A percentile compares a stretch with the other conserved stretches of the same genome.
Conservation (phyloP, 495 filamentous ascomycete species). For the Penicillium ucsense region DNA sequence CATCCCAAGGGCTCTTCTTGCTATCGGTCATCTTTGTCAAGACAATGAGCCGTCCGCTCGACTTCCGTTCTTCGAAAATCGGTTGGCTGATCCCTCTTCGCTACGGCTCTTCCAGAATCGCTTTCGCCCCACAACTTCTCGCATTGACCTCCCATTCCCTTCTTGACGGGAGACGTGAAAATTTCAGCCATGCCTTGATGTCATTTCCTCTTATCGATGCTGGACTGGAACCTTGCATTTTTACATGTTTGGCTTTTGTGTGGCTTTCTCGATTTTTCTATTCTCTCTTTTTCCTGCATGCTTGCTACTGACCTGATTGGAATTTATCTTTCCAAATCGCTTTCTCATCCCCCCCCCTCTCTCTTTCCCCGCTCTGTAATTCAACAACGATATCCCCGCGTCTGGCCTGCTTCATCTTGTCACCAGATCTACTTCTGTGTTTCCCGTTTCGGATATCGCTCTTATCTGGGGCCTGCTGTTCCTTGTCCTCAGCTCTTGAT, state of each 20-base stretch:
- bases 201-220: slow-evolving; percentile 5
- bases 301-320: no score
- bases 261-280: not conserved
- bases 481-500: slow-evolving; percentile 29
- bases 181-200: not conserved
- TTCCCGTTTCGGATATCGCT: not conserved
- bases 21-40: slow-evolving; percentile 3
- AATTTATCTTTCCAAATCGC: not conserved
- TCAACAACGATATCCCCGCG: slow-evolving; percentile 31
- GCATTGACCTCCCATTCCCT: slow-evolving; percentile 25
- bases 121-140: slow-evolving; percentile 31
- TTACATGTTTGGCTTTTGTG: slow-evolving; percentile 4
- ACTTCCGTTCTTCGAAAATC: slow-evolving; percentile 4
- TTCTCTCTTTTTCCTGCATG: not conserved
- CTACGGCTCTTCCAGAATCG: slow-evolving; percentile 29
- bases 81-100: slow-evolving; percentile 18
- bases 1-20: not conserved
- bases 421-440: slow-evolving; percentile 19
- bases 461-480: slow-evolving; percentile 5
- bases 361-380: not conserved
- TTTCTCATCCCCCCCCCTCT: not conserved
- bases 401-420: slow-evolving; percentile 23
- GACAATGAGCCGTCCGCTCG: not conserved
- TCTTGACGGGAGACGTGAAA: not conserved
- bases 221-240: slow-evolving; percentile 15